Base-by-base conservation (phyloP, 768 basidiomycete species). In the Symmetrospora coprosmae region DNA sequence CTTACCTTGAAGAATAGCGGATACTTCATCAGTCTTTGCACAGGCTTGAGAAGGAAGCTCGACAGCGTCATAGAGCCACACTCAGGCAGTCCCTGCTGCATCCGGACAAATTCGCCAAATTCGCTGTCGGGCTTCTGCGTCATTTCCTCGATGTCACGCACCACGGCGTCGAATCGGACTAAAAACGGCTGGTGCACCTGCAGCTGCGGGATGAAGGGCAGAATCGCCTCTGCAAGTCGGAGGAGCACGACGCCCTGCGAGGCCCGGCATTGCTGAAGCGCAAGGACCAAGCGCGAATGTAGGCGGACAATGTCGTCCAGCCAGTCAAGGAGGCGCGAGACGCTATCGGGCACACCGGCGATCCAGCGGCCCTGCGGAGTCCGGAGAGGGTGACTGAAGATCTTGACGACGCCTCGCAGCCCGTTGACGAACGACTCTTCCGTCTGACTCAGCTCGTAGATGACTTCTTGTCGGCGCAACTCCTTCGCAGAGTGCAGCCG, bases 111-210 rank as follows among this genome's bases (percentile, higher is more conserved):
- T 71, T 88, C 86, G 0, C 85, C 86, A 72, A 94, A 85, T 65
- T 90, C 85, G 66, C 75, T 81, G 31, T 73, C 72, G n/a, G 71
- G 69, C 61, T 82, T 78, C 19, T 74, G 69, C 2, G 72, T 69
- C 64, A 83, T 72, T 19, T 72, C 68, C 46, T 79, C 77, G 39
- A 86, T 80, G 56, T 76, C 68, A 16, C 75, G 71, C 1, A 78
- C 77, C 0, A 83, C 79, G 34, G 76, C 76, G 43, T 82, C 82
- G 34, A 90, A 77, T 45, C 80, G 76, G 17, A 85, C 82, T 4
- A 92, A 73, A 72, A 90, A 92, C 19, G 87, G 84, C 71, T 89
- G 87, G 66, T 94, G 87, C 8, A 86, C 79, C 71, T 91, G 86
- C 31, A 89, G 73, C 43, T 76, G 78, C 1, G 79, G 74, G 14